A percentile compares a stretch with the other conserved stretches of the same genome.
Evolutionary conservation across 73 alveolate species (phyloP).

Genomic region (Blepharisma japonicum): DNA sequence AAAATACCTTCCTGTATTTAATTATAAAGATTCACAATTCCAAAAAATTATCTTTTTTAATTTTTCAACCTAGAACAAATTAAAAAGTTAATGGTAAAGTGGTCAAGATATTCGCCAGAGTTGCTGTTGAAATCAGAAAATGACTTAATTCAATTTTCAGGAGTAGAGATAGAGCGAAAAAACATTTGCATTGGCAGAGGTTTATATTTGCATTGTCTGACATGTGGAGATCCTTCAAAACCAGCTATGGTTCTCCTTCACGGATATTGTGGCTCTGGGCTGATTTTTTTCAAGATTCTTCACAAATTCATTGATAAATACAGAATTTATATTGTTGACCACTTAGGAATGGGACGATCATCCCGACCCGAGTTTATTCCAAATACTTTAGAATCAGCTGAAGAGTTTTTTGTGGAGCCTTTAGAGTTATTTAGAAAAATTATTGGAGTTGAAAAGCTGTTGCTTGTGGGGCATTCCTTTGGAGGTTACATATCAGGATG

Average conservation of each 20-base stretch:
- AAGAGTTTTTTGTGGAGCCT: conserved; percentile 26
- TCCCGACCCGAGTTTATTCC: conserved; percentile 31
- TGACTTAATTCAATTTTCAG: neutral
- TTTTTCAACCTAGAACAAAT: too few species aligned
- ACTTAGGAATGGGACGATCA: conserved; percentile 49
- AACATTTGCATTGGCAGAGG: neutral
- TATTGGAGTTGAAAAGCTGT: neutral
- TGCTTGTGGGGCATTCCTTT: conserved; percentile 47
- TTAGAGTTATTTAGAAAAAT: conserved; percentile 30
- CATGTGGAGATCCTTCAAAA: conserved; percentile 28
- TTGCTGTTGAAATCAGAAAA: neutral
- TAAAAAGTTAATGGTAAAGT: neutral
- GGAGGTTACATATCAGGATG: conserved; percentile 49
- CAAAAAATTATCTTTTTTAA: too few species aligned
- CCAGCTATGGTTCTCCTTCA: conserved; percentile 40
- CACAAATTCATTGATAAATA: conserved; percentile 6
- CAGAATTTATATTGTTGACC: conserved; percentile 22
- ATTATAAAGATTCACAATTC: too few species aligned
- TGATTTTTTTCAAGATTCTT: conserved; percentile 34
- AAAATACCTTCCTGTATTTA: too few species aligned
- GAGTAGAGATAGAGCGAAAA: conserved; percentile 1
- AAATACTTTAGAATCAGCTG: conserved; percentile 21
- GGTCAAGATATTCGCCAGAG: conserved; percentile 21
- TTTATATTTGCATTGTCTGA: neutral
- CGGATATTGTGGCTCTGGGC: conserved; percentile 44